Evolutionary conservation across 1,284 basidiomycete species (phyloP).

Genomic region (Trichosporon sp.): DNA sequence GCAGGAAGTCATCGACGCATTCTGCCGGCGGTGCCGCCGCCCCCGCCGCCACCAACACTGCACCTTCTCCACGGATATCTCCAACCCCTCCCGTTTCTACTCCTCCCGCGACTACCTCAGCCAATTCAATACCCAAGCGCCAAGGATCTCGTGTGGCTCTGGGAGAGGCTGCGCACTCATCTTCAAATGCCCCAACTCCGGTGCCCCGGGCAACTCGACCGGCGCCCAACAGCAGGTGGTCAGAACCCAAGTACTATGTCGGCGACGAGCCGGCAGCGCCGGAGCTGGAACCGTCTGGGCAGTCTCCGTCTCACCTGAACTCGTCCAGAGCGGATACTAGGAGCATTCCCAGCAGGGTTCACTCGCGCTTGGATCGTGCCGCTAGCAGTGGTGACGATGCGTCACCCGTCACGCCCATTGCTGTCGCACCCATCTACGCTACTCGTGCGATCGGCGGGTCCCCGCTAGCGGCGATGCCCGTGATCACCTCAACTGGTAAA

Average conservation of each 20-base stretch:
- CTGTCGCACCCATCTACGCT: slow-evolving; percentile 14
- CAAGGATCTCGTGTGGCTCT: neutral
- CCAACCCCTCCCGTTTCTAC: neutral
- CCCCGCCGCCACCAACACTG: neutral
- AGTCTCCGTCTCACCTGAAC: slow-evolving; percentile 4
- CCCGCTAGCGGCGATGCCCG: slow-evolving; percentile 41
- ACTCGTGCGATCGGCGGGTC: slow-evolving; percentile 31
- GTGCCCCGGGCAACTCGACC: slow-evolving; percentile 6
- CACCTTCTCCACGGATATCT: neutral
- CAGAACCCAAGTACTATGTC: slow-evolving; percentile 45
- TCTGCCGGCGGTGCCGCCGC: no score
- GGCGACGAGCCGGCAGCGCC: slow-evolving; percentile 26
- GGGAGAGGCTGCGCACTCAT: slow-evolving; percentile 7
- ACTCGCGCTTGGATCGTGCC: slow-evolving; percentile 12
- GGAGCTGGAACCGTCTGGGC: neutral
- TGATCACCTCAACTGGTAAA: slow-evolving; percentile 40
- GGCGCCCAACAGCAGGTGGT: slow-evolving; percentile 16
- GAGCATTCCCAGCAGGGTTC: neutral
- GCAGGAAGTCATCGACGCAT: neutral
- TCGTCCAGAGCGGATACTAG: neutral
- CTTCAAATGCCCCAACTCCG: slow-evolving; percentile 9
- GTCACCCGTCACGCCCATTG: slow-evolving; percentile 27
- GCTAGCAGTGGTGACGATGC: slow-evolving; percentile 32
- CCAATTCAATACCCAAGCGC: neutral
- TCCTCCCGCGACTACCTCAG: neutral